These are phyloP conservation scores for Saposhnikovia divaricata DNA, from an alignment of 129 eudicot species.

Conservation along the genomic window DNA sequence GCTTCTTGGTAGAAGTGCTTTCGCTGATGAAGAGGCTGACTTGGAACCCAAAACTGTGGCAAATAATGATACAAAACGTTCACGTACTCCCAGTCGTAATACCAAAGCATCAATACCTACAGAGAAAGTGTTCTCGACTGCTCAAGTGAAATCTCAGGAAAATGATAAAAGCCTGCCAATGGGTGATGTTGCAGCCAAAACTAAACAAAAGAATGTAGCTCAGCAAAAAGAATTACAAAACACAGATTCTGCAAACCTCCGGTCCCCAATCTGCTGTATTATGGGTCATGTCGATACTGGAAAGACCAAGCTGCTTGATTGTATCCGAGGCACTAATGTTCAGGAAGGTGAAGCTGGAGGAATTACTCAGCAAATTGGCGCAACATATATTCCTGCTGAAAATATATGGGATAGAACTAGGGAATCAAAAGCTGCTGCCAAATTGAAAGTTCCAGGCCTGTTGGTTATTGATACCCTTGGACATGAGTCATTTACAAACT, in stretches of 20 bases:
- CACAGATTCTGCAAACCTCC: conserved; percentile 43
- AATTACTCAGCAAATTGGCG: conserved; percentile 95
- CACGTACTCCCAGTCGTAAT: conserved; percentile 16
- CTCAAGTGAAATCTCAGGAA: conserved; percentile 13
- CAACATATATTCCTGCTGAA: conserved; percentile 90
- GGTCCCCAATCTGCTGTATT: conserved; percentile 96
- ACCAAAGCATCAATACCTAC: conserved; percentile 16
- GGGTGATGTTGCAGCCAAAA: conserved; percentile 26
- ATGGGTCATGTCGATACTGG: conserved; percentile 99
- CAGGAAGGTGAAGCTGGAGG: conserved; percentile 99
- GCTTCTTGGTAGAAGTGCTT: conserved; percentile 72
- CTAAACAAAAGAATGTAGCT: conserved; percentile 21
- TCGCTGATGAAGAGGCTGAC: conserved; percentile 76
- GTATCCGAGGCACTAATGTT: conserved; percentile 90
- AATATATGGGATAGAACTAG: conserved; percentile 87
- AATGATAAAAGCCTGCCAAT: conserved; percentile 27
- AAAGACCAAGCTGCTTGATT: conserved; percentile 89
- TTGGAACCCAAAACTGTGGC: conserved; percentile 36
- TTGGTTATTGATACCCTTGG: conserved; percentile 97
- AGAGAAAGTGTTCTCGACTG: conserved; percentile 15
- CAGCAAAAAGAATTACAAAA: conserved; percentile 29
- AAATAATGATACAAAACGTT: conserved; percentile 44
- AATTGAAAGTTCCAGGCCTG: conserved; percentile 81
- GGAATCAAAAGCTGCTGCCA: conserved; percentile 90
- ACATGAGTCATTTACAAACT: conserved; percentile 82